A percentile compares a stretch with the other conserved stretches of the same genome.
Conservation (phyloP, 169 alveolate genomes). For the Cryptosporidium viatorum region DNA sequence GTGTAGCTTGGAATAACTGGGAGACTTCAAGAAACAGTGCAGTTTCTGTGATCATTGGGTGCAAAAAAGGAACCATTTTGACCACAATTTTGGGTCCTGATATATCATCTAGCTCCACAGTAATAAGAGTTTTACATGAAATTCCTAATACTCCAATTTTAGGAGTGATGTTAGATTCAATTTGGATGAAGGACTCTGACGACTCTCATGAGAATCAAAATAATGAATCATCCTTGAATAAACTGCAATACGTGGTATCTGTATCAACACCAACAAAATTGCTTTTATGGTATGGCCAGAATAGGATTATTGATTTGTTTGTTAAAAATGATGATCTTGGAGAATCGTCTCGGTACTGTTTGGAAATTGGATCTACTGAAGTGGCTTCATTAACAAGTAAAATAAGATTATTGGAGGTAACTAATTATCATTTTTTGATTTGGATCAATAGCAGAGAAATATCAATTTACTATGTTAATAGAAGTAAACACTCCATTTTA, state of each 20-base stretch:
- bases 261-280: conserved; percentile 47
- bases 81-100: conserved; percentile 73
- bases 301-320: conserved; percentile 53
- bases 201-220: background rate
- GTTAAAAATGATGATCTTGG: conserved; percentile 29
- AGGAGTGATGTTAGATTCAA: conserved; percentile 30
- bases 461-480: conserved; percentile 19
- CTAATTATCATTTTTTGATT: conserved; percentile 17
- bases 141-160: conserved; percentile 40
- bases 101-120: conserved; percentile 58
- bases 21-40: conserved; percentile 39
- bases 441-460: conserved; percentile 30
- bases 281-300: conserved; percentile 69
- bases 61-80: conserved; percentile 43
- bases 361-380: conserved; percentile 14
- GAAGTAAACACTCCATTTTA: background rate
- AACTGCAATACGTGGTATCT: conserved; percentile 13
- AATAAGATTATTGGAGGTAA: conserved; percentile 42
- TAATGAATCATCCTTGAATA: background rate
- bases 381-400: conserved; percentile 11
- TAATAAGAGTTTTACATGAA: conserved; percentile 38
- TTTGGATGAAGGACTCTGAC: background rate
- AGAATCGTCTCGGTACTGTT: conserved; percentile 3
- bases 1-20: conserved; percentile 68
- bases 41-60: conserved; percentile 58